Evolutionary conservation across 495 filamentous ascomycete genomes (phyloP), one percentile per base, ranked within the genome.

Genomic region (Penicillium lividum): DNA sequence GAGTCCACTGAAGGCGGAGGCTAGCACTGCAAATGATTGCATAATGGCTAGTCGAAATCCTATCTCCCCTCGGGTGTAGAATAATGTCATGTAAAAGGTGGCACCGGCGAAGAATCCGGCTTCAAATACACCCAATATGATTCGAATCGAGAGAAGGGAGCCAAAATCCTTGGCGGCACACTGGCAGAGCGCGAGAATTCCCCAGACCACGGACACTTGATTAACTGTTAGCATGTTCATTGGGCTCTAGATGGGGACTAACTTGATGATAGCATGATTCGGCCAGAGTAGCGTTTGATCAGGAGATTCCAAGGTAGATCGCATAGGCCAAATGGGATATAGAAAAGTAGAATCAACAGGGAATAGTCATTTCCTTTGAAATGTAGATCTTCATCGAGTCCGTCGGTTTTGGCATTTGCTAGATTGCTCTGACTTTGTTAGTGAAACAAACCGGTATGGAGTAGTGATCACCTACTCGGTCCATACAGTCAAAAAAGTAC

Each of bases 31-130:
- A 7, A 86, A 86, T 1, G 86, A 86, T 62, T 90, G 89, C 73
- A 90, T 87, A 60, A 91, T 81, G 30, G 86, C 85, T 1, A 92
- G 77, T 1, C 89, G 84, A 4, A 87, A 75, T 6, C 86, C 88
- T 36, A 91, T 80, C 58, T 90, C 87, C 4, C 81, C 82, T 11
- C 88, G 81, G 0, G 70, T 73, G 67, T 81, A 85, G 66, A 75
- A 80, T 0, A 76, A 53, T 0, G 76, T 75, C 18, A 85, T 79
- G 60, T 89, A 90, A 63, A 89, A 91, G 4, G 72, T 75, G 0
- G 75, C 74, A 0, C 73, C 48, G 78, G 87, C 63, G 54, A 87
- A 89, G 73, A 90, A 91, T 7, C 80, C 87, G 7, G 80, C 80
- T 65, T 91, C 89, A 1, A 83, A 77, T 59, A 87, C 83, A 10